Conservation (phyloP, 371 early-diverging fungal genomes). For the Batkoa obscura region DNA sequence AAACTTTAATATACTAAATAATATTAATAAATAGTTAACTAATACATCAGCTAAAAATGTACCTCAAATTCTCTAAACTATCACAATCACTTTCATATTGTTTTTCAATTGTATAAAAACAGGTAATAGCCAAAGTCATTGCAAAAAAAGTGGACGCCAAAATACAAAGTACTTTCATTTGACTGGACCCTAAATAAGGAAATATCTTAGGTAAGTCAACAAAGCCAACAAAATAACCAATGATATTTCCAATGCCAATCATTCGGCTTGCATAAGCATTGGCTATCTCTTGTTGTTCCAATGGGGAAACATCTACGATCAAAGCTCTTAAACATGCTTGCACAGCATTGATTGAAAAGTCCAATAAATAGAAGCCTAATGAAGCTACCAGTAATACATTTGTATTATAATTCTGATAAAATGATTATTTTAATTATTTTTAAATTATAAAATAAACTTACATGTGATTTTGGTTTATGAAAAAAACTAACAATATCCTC, state of each 20-base stretch:
- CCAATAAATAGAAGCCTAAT: slow-evolving; percentile 58
- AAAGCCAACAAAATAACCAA: slow-evolving; percentile 76
- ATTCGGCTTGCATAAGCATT: slow-evolving; percentile 84
- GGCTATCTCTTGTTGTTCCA: slow-evolving; percentile 60
- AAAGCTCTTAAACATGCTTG: slow-evolving; percentile 74
- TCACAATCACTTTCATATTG: slow-evolving; percentile 10
- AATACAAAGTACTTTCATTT: slow-evolving; percentile 60
- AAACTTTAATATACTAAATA: neutral
- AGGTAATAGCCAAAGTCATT: slow-evolving; percentile 40
- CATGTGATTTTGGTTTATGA: slow-evolving; percentile 18
- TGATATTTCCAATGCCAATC: slow-evolving; percentile 69
- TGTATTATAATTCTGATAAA: slow-evolving; percentile 18
- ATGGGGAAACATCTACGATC: slow-evolving; percentile 65
- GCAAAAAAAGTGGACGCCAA: slow-evolving; percentile 44
- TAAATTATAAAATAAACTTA: no score
- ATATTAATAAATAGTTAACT: neutral
- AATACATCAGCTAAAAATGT: neutral
- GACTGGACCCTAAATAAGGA: slow-evolving; percentile 57
- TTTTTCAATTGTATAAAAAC: slow-evolving; percentile 34
- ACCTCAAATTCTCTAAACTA: neutral
- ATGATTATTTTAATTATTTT: no score
- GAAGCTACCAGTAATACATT: slow-evolving; percentile 42
- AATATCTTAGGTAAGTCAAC: slow-evolving; percentile 45
- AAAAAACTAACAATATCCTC: slow-evolving; percentile 36
- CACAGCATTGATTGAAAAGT: slow-evolving; percentile 83